Base-by-base conservation (phyloP, 1,139 yeast species). In the Scheffersomyces lignicola region DNA sequence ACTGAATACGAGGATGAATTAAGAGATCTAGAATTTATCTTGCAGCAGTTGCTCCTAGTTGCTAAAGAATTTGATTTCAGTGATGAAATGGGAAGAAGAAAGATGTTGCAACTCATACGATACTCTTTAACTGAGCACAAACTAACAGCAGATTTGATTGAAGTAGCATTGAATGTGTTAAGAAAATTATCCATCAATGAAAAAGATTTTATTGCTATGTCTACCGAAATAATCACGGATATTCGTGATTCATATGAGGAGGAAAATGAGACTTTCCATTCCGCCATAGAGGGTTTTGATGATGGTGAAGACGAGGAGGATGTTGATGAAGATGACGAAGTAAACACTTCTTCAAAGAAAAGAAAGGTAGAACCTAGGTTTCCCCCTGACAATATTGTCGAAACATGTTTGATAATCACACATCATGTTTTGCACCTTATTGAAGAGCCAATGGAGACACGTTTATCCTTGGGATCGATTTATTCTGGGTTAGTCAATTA, bases 61-160 rank as follows among this genome's bases (percentile, higher is more conserved):
- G 82, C 92, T 0, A 74, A 74, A 29, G 78, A 78, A 25, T 85
- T 83, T 52, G 98, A 92, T 55, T 88, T 79, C 51, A 83, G 90
- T 45, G 98, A 92, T 61, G 97, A 90, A 56, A 77, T 86, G 34
- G 97, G 97, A 5, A 77, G 97, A 52, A 74, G 96, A 54, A 79
- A 81, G 33, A 83, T 88, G 80, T 62, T 88, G 30, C 83, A 80
- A 36, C 75, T 84, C 4, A 71, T 89, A 12, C 76, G 96, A 59
- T 67, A 78, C 20, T 65, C 81, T 9, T 60, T 83, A 39, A 66
- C 79, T 1, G 69, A 74, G 33, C 82, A 77, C 37, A 69, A 73
- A 13, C 61, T 86, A 17, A 49, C 68, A 1, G 86, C 81, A 31
- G 56, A 65, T 2, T 60, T 85, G 13, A 71, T 83, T 20, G 71